phyloP scores from a whole-genome alignment of 2,329 filamentous ascomycete species.

The Cadophora sp. region DNA sequence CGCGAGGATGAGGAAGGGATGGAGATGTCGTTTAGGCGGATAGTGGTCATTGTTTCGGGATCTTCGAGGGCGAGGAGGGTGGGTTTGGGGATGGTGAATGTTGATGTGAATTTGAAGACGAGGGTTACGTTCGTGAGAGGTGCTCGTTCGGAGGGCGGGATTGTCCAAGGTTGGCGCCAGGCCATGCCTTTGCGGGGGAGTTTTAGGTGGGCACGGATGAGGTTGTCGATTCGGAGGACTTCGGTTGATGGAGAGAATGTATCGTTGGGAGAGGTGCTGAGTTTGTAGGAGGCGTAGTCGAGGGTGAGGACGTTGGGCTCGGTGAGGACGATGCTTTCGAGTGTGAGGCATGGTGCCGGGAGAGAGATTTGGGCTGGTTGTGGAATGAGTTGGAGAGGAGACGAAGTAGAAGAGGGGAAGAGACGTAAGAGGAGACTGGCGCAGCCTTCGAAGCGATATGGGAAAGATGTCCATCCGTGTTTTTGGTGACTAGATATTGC shows the following conservation, averaged over 20 bases:
- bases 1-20: constrained; percentile 19
- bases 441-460: constrained; percentile 42
- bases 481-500: constrained; percentile 15
- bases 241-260: constrained; percentile 37
- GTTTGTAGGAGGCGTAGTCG: constrained; percentile 41
- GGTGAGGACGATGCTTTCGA: constrained; percentile 35
- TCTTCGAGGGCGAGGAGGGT: constrained; percentile 41
- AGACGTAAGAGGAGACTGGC: constrained; percentile 41
- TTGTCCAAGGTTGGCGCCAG: constrained; percentile 42
- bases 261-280: constrained; percentile 25
- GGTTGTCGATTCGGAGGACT: constrained; percentile 43
- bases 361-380: not conserved
- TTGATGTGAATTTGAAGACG: constrained; percentile 39
- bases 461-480: constrained; percentile 38
- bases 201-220: constrained; percentile 36
- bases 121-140: constrained; percentile 35
- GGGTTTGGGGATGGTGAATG: constrained; percentile 23
- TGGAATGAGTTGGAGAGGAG: constrained; percentile 31
- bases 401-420: constrained; percentile 15
- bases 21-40: constrained; percentile 34
- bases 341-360: not conserved
- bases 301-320: constrained; percentile 45
- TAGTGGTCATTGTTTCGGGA: constrained; percentile 29
- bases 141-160: constrained; percentile 33
- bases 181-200: constrained; percentile 40